These are phyloP conservation scores for Colletotrichum gloeosporioides DNA, from an alignment of 2,329 filamentous ascomycete genomes.

Conservation along the genomic window DNA sequence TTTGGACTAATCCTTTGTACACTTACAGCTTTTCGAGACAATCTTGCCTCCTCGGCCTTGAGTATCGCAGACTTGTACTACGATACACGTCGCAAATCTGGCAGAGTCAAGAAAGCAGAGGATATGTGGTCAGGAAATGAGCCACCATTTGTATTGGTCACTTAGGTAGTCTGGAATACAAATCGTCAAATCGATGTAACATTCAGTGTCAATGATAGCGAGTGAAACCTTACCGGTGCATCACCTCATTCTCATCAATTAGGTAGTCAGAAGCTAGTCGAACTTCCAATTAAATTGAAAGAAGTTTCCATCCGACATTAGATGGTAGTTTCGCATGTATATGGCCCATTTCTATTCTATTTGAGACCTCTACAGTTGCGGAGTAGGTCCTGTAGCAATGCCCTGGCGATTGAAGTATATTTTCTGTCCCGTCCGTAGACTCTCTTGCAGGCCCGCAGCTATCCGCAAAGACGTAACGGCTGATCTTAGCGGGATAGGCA, in stretches of 20 bases:
- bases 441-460: constrained; percentile 24
- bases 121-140: no score
- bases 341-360: rapidly evolving
- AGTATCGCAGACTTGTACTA: neutral
- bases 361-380: neutral
- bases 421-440: constrained; percentile 12
- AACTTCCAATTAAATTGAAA: no score
- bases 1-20: neutral
- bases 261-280: no score
- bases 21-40: neutral
- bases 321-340: rapidly evolving
- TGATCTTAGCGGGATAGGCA: constrained; percentile 22
- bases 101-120: no score
- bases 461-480: constrained; percentile 21
- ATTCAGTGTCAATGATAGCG: neutral
- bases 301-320: no score
- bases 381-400: neutral
- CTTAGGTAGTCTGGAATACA: no score
- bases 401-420: constrained; percentile 21
- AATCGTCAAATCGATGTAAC: neutral
- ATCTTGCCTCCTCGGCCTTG: neutral
- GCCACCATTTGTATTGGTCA: rapidly evolving
- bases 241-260: no score
- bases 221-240: neutral
- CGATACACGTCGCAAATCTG: neutral